These are phyloP conservation scores for Chalciporus sp. DNA, from an alignment of 1,284 basidiomycete species.

Conservation along the genomic window DNA sequence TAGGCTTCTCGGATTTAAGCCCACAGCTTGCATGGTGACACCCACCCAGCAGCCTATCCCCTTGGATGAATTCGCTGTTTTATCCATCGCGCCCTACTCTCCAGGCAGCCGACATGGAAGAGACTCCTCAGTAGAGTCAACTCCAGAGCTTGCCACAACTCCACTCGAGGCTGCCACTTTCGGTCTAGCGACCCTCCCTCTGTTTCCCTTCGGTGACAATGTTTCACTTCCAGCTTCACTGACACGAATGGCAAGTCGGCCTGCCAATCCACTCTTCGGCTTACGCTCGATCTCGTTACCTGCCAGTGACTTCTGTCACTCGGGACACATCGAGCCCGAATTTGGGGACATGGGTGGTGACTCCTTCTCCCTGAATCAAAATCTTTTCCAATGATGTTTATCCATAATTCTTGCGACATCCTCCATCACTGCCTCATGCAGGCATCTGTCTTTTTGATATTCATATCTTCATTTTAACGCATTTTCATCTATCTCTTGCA, in stretches of 20 bases:
- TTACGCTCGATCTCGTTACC: conserved; percentile 40
- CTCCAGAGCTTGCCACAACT: conserved; percentile 47
- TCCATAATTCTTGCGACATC: background rate
- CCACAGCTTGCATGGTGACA: conserved; percentile 24
- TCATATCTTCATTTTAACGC: conserved; percentile 26
- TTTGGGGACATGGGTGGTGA: conserved; percentile 55
- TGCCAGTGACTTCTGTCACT: conserved; percentile 15
- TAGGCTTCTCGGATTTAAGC: conserved; percentile 8
- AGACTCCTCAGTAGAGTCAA: conserved; percentile 57
- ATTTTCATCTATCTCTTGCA: conserved; percentile 37
- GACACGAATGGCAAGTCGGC: conserved; percentile 23
- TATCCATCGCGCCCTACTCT: conserved; percentile 55
- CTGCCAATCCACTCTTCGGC: conserved; percentile 24
- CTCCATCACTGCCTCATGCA: conserved; percentile 7
- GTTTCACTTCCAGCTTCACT: conserved; percentile 22
- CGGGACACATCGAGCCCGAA: conserved; percentile 23
- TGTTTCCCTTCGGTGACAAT: conserved; percentile 29
- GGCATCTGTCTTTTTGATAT: conserved; percentile 15
- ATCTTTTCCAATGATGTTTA: conserved; percentile 45
- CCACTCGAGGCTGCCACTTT: conserved; percentile 47
- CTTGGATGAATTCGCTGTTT: conserved; percentile 48
- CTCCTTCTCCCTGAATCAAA: conserved; percentile 44
- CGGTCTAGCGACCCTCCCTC: conserved; percentile 37
- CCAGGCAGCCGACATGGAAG: conserved; percentile 45
- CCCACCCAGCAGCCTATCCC: conserved; percentile 31